Evolutionary conservation across 495 filamentous ascomycete genomes (phyloP).

Genomic region (Parathielavia hyrcaniae): DNA sequence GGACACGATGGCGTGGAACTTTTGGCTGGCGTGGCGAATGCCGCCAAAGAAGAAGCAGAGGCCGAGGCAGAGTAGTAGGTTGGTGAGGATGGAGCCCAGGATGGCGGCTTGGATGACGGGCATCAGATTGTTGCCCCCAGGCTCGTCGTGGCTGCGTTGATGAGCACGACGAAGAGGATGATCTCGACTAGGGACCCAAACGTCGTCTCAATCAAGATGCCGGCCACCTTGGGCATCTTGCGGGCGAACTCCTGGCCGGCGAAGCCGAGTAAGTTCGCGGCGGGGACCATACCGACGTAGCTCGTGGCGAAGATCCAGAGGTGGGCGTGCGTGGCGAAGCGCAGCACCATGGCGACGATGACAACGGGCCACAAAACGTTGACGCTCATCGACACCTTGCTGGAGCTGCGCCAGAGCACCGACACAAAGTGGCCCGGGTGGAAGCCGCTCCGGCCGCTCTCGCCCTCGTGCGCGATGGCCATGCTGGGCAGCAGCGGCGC

Average conservation of each 20-base stretch:
- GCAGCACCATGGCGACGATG: background rate
- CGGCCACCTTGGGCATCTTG: slow-evolving; percentile 71
- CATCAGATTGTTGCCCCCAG: background rate
- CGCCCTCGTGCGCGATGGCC: background rate
- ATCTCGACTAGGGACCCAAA: background rate
- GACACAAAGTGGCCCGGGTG: background rate
- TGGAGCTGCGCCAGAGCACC: slow-evolving; percentile 1
- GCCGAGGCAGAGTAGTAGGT: slow-evolving; percentile 34
- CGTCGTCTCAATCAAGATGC: slow-evolving; percentile 47
- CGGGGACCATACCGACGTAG: slow-evolving; percentile 49
- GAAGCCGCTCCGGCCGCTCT: slow-evolving; percentile 1
- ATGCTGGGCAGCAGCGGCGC: background rate
- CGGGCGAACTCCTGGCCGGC: slow-evolving; percentile 72
- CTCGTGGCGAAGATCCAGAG: background rate
- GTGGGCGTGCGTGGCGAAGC: background rate
- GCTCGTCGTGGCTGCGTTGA: background rate
- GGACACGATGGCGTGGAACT: slow-evolving; percentile 2
- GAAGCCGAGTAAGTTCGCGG: slow-evolving; percentile 82
- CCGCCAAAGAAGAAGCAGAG: slow-evolving; percentile 9
- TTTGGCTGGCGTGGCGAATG: slow-evolving; percentile 23
- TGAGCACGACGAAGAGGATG: slow-evolving; percentile 1
- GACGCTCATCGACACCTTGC: background rate
- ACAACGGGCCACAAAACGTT: background rate
- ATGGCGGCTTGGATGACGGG: slow-evolving; percentile 22
- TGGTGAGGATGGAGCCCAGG: slow-evolving; percentile 32